Conservation (phyloP, 192 early-diverging fungal species). For the Irineochytrium annulatum region DNA sequence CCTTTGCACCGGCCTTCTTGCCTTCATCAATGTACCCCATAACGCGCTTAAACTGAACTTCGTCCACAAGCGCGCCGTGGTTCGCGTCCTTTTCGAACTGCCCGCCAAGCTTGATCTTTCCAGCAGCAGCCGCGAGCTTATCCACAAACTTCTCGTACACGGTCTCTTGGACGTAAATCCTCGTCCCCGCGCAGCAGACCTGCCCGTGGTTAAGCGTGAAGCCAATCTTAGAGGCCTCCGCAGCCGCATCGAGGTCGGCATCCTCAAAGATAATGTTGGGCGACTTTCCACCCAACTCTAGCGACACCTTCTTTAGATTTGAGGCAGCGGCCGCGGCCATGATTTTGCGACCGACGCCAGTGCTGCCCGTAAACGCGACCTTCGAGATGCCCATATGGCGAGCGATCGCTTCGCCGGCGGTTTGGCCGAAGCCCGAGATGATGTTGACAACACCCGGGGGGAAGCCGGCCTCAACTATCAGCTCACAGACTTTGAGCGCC, state of each 20-base stretch:
- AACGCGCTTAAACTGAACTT: constrained; percentile 46
- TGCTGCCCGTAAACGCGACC: constrained; percentile 39
- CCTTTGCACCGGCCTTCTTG: constrained; percentile 52
- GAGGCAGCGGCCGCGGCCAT: constrained; percentile 27
- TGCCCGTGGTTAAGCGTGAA: constrained; percentile 43
- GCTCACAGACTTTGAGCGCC: constrained; percentile 28
- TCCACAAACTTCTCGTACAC: constrained; percentile 42
- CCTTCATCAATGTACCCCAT: constrained; percentile 60
- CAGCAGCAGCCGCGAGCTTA: constrained; percentile 18
- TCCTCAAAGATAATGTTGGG: constrained; percentile 47
- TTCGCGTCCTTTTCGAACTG: constrained; percentile 31
- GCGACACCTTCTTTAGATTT: constrained; percentile 42
- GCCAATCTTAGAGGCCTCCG: constrained; percentile 10
- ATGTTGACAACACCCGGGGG: constrained; percentile 46
- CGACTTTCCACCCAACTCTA: constrained; percentile 52
- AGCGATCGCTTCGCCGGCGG: constrained; percentile 35
- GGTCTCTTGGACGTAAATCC: constrained; percentile 50
- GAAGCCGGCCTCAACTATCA: constrained; percentile 30
- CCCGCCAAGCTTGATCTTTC: constrained; percentile 36
- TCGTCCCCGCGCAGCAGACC: constrained; percentile 45
- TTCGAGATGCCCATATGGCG: constrained; percentile 32
- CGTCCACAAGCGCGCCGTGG: constrained; percentile 52
- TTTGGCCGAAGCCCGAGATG: constrained; percentile 33
- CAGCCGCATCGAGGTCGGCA: constrained; percentile 43
- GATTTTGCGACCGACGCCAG: constrained; percentile 24